A percentile compares a stretch with the other conserved stretches of the same genome.
These are phyloP conservation scores for Dendrobium officinale DNA, from an alignment of 106 monocot genomes.

Conservation along the genomic window DNA sequence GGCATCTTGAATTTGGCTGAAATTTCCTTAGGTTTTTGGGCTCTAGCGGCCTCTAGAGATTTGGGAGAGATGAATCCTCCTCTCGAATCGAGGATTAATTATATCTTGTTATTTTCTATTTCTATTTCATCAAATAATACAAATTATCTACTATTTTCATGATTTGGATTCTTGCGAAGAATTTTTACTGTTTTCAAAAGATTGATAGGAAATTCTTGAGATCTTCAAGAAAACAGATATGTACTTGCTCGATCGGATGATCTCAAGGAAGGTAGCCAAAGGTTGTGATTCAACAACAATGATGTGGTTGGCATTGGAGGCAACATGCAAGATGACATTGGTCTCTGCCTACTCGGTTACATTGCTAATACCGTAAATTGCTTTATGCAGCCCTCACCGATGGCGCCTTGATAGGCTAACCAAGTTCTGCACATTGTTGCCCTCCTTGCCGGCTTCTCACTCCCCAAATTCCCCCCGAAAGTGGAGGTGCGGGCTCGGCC, in stretches of 20 bases:
- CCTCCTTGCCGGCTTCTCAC: conserved; percentile 40
- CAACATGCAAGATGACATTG: conserved; percentile 19
- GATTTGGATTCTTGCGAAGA: no score
- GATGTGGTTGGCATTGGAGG: not conserved
- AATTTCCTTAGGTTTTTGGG: no score
- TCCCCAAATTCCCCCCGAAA: conserved; percentile 23
- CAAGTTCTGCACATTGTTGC: conserved; percentile 88
- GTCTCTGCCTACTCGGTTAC: conserved; percentile 16
- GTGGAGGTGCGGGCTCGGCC: no score
- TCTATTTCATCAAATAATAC: no score
- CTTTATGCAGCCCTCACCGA: conserved; percentile 2
- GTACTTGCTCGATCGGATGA: conserved; percentile 46
- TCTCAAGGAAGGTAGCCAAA: conserved; percentile 48
- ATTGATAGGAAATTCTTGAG: no score
- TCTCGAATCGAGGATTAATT: no score
- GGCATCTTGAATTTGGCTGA: no score
- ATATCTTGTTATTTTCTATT: no score
- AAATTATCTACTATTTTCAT: no score
- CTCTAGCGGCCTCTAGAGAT: no score
- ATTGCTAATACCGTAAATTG: conserved; percentile 12
- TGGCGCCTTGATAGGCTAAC: conserved; percentile 45
- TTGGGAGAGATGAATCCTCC: no score
- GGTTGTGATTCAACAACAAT: conserved; percentile 40
- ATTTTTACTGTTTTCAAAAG: no score
- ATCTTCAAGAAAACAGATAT: conserved; percentile 52